These are phyloP conservation scores for Pythium aquatile DNA, from an alignment of 352 stramenopile genomes.

Conservation along the genomic window DNA sequence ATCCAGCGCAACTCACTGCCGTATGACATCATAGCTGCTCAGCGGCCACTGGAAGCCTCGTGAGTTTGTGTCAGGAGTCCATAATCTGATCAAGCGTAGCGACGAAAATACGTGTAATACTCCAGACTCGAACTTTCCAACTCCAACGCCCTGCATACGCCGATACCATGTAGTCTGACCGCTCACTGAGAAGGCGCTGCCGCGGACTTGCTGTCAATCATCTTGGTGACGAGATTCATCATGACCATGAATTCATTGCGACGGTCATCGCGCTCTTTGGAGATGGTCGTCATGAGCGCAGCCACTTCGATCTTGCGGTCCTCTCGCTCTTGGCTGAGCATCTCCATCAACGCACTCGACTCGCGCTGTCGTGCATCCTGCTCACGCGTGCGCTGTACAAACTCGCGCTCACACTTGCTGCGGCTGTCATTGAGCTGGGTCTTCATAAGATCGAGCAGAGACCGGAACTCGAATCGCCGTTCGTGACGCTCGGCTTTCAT, in stretches of 20 bases:
- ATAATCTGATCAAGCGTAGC: neutral
- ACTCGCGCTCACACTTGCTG: constrained; percentile 16
- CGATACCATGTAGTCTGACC: neutral
- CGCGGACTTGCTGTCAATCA: neutral
- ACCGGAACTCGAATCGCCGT: constrained; percentile 13
- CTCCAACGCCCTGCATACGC: neutral
- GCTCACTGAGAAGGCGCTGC: neutral
- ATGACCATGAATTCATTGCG: constrained; percentile 17
- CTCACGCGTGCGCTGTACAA: constrained; percentile 11
- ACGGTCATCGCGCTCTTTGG: constrained; percentile 17
- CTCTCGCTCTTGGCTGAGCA: constrained; percentile 13
- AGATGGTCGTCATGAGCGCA: constrained; percentile 9
- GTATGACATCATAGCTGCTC: constrained; percentile 2
- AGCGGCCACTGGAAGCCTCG: neutral
- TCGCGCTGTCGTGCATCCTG: constrained; percentile 12
- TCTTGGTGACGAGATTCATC: constrained; percentile 18
- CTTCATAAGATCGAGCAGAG: constrained; percentile 17
- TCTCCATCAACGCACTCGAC: constrained; percentile 8
- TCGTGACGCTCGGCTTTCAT: constrained; percentile 9
- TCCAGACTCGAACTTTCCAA: neutral
- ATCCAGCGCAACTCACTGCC: neutral
- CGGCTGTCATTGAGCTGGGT: constrained; percentile 15
- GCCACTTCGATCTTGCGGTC: constrained; percentile 17
- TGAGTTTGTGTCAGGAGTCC: no score
- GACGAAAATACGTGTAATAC: neutral